Percentiles rank a stretch among this genome's conserved stretches.
These are phyloP conservation scores for Antitrichia curtipendula DNA, from an alignment of 225 moss, liverwort and hornwort genomes.

Conservation along the genomic window DNA sequence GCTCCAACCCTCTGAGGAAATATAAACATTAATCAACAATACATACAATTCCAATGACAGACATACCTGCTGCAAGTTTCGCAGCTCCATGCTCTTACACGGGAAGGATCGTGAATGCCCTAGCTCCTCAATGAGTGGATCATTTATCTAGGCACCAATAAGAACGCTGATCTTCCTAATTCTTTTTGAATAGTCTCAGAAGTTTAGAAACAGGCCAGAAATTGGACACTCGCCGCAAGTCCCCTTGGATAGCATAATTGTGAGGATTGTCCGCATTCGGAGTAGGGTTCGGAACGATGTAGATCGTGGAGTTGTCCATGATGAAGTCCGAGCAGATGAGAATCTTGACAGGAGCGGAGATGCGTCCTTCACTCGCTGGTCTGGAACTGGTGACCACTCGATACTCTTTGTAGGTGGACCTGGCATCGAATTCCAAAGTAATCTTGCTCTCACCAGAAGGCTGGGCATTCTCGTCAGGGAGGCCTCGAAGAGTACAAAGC, in stretches of 20 bases:
- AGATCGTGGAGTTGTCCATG: not conserved
- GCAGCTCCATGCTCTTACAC: not conserved
- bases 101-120: not conserved
- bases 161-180: not conserved
- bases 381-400: not conserved
- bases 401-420: constrained; percentile 3
- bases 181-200: not conserved
- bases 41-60: not conserved
- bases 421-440: not conserved
- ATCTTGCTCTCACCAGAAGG: not conserved
- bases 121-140: not conserved
- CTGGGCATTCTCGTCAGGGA: not conserved
- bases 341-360: not conserved
- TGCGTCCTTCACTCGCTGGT: not conserved
- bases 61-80: not conserved
- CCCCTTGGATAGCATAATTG: not conserved
- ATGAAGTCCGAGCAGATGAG: not conserved
- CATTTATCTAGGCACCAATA: not conserved
- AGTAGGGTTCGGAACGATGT: not conserved
- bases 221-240: not conserved
- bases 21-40: not conserved
- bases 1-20: not conserved
- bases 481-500: not conserved
- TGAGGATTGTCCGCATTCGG: not conserved
- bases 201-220: not conserved